A percentile compares a stretch with the other conserved stretches of the same genome.
Conservation (phyloP, 768 basidiomycete genomes). For the Xerocomus brunneocitrinus region DNA sequence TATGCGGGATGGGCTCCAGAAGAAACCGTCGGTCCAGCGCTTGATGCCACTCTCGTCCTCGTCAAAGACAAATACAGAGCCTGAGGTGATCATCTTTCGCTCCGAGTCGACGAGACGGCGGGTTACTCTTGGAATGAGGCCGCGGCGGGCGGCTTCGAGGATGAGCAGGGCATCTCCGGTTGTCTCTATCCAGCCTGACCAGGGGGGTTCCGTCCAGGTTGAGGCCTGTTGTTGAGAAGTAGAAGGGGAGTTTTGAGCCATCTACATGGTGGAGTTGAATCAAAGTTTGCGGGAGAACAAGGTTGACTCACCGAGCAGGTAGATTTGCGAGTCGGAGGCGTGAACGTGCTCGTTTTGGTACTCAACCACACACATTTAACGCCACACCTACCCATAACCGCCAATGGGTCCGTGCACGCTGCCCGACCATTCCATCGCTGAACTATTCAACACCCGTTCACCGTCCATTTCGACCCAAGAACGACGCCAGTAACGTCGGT, state of each 20-base stretch:
- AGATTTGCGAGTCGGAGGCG: constrained; percentile 57
- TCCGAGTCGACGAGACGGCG: constrained; percentile 90
- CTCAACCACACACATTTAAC: constrained; percentile 21
- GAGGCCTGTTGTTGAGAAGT: constrained; percentile 33
- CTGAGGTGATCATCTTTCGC: constrained; percentile 87
- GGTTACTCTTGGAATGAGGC: constrained; percentile 88
- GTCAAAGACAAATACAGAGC: constrained; percentile 95
- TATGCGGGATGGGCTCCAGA: constrained; percentile 91
- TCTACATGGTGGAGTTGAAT: constrained; percentile 24
- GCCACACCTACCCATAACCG: constrained; percentile 31
- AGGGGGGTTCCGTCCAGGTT: constrained; percentile 85
- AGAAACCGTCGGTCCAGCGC: constrained; percentile 96
- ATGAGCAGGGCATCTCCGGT: constrained; percentile 95
- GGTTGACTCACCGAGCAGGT: constrained; percentile 68
- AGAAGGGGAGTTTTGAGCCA: constrained; percentile 30
- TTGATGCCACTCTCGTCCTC: constrained; percentile 97
- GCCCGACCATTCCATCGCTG: not conserved
- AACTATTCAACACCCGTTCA: not conserved
- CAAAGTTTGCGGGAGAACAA: constrained; percentile 48
- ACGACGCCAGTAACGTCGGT: not conserved
- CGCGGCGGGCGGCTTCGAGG: constrained; percentile 88
- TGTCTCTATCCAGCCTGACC: constrained; percentile 93
- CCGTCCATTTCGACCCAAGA: not conserved
- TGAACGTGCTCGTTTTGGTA: constrained; percentile 34
- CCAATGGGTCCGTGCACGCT: constrained; percentile 28